Evolutionary conservation across 306 rosid species (phyloP), one percentile per base, ranked within the genome.

Genomic region (Prunus armeniaca): DNA sequence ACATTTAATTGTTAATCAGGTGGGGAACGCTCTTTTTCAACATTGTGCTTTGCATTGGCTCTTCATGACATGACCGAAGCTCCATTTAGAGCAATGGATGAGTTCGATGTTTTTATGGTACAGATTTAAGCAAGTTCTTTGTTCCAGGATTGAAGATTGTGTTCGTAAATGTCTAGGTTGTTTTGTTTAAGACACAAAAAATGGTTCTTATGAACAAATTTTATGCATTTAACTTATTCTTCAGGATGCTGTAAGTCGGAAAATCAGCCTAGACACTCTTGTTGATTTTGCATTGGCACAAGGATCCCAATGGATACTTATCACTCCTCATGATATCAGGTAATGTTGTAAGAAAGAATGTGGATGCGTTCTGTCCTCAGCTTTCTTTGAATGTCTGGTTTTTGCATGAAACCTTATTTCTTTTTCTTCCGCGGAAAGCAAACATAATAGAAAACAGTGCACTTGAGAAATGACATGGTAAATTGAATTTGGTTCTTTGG

Each of bases 91-190:
- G 97, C 98, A 20, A 94, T 94, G 96, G 98, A 94, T 76, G 98
- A 94, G 84, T 94, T 94, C 80, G 98, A 94, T 77, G 98, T 94
- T 77, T 94, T 90, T 71, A 94, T 94, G 98, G 98, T 94, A 84
- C 38, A 72, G 15, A 34, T 56, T 72, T 11, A 51, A 32, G 2
- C 12, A 19, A 25, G 73, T 60, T 68, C 10, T 68, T 76, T 38
- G 20, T 11, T 52, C 51, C 34, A 20, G 67, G 25, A 64, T 47
- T 79, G 24, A 7, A 2, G 30, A 60, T 61, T 8, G 3, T 9
- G 58, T 34, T 77, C 20, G 34, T 54, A 38, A 46, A 68, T 52
- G 30, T 20, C 68, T 11, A 38, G 11, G 52, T 18, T 50, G 38
- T 60, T 20, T 15, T 68, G 2, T 25, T 52, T 74, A 14, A 63